These are phyloP conservation scores for Apodospora peruviana DNA, from an alignment of 495 filamentous ascomycete genomes.

Conservation along the genomic window DNA sequence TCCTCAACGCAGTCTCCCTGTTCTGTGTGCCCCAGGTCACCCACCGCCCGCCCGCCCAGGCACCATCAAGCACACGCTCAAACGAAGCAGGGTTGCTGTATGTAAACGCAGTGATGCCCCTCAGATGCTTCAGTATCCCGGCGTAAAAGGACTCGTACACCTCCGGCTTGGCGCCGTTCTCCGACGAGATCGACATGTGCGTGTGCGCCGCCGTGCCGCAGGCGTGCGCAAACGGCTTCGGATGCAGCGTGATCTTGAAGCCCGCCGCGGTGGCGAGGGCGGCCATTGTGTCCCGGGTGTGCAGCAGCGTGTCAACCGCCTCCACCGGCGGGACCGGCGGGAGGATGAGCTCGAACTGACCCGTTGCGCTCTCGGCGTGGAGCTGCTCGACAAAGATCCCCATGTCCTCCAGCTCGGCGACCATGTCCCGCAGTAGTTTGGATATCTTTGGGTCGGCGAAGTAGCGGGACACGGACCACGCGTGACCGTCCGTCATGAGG, in stretches of 20 bases:
- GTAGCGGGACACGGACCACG: slow-evolving; percentile 54
- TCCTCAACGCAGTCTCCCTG: slow-evolving; percentile 62
- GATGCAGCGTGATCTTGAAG: slow-evolving; percentile 70
- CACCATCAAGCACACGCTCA: slow-evolving; percentile 55
- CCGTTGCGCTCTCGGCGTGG: slow-evolving; percentile 68
- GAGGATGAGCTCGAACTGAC: slow-evolving; percentile 80
- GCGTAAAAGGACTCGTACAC: slow-evolving; percentile 57
- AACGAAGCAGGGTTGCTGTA: slow-evolving; percentile 57
- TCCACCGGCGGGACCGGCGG: slow-evolving; percentile 56
- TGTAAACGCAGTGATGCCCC: slow-evolving; percentile 59
- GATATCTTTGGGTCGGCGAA: slow-evolving; percentile 51
- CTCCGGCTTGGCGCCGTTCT: slow-evolving; percentile 27
- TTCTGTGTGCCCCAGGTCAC: slow-evolving; percentile 74
- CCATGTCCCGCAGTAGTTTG: slow-evolving; percentile 59
- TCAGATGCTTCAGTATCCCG: slow-evolving; percentile 59
- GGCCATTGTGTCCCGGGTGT: slow-evolving; percentile 64
- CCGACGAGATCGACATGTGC: slow-evolving; percentile 58
- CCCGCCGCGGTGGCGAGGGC: slow-evolving; percentile 51
- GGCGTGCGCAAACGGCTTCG: slow-evolving; percentile 56
- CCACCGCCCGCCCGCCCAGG: slow-evolving; percentile 73
- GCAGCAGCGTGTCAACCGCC: slow-evolving; percentile 68
- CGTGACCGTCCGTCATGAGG: slow-evolving; percentile 46
- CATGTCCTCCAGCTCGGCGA: slow-evolving; percentile 47
- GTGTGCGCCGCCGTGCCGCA: slow-evolving; percentile 63
- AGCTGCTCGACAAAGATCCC: slow-evolving; percentile 68